Evolutionary conservation across 2,329 filamentous ascomycete species (phyloP).

Genomic region (Nemania diffusa): DNA sequence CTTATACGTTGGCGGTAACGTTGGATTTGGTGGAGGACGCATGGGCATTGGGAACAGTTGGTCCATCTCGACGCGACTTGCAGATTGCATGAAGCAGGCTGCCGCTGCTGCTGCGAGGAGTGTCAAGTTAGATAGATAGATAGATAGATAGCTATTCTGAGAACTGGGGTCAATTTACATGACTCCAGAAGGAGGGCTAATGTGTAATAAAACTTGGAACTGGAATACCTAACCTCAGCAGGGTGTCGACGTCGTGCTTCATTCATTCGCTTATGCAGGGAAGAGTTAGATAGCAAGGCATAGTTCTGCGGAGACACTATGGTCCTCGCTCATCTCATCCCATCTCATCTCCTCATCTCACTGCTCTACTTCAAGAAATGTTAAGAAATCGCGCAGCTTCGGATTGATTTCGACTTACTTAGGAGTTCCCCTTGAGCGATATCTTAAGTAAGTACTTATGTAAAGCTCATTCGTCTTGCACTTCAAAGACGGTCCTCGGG

Average conservation of each 20-base stretch:
- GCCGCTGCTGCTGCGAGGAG: neutral
- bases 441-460: neutral
- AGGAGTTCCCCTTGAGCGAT: neutral
- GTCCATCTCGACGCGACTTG: constrained; percentile 11
- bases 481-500: constrained; percentile 7
- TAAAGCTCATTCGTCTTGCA: constrained; percentile 11
- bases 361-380: neutral
- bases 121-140: neutral
- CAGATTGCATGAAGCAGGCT: constrained; percentile 14
- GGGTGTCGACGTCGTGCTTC: neutral
- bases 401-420: neutral
- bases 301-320: neutral
- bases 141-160: neutral
- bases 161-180: constrained; percentile 2
- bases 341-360: constrained; percentile 10
- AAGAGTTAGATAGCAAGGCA: neutral
- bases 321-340: constrained; percentile 10
- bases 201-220: neutral
- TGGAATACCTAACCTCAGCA: neutral
- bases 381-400: neutral
- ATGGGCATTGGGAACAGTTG: constrained; percentile 5
- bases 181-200: neutral
- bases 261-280: constrained; percentile 1
- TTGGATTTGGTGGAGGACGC: constrained; percentile 10
- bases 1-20: constrained; percentile 10